Evolutionary conservation across 306 rosid species (phyloP).

Genomic region (Parietaria judaica): DNA sequence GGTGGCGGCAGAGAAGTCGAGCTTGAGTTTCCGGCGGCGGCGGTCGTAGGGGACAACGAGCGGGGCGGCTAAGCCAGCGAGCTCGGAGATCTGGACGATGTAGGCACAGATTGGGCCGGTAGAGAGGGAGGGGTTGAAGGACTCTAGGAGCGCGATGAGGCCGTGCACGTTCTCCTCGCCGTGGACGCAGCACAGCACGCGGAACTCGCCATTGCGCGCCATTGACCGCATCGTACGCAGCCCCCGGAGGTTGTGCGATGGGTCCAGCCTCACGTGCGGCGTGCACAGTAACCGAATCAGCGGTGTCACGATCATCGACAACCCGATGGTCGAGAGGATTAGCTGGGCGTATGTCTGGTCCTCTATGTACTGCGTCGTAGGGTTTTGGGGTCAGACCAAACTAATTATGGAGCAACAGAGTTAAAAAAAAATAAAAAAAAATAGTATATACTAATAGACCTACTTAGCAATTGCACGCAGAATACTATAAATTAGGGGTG

Average conservation of each 20-base stretch:
- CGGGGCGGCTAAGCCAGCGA: constrained; percentile 31
- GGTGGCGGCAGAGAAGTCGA: constrained; percentile 16
- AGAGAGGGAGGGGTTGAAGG: constrained; percentile 22
- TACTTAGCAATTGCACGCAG: too few relatives aligned
- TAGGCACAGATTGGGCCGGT: constrained; percentile 31
- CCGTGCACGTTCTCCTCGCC: constrained; percentile 34
- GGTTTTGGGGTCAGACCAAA: too few relatives aligned
- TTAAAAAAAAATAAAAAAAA: too few relatives aligned
- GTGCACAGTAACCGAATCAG: constrained; percentile 7
- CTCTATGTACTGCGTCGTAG: constrained; percentile 27
- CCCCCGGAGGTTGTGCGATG: background rate
- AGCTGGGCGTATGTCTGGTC: constrained; percentile 16
- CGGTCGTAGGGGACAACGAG: constrained; percentile 33
- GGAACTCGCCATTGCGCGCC: constrained; percentile 17
- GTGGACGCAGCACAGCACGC: constrained; percentile 35
- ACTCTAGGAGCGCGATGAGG: constrained; percentile 35
- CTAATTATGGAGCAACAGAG: too few relatives aligned
- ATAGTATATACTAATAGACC: too few relatives aligned
- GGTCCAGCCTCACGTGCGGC: constrained; percentile 10
- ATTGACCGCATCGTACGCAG: constrained; percentile 21
- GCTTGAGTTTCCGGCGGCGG: constrained; percentile 10
- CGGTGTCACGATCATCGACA: constrained; percentile 18
- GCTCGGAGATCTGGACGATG: constrained; percentile 37
- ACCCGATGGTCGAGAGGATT: constrained; percentile 13
- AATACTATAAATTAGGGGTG: too few relatives aligned